Base-by-base conservation (phyloP, 345 rosid species). In the Eucalyptus urophylla region DNA sequence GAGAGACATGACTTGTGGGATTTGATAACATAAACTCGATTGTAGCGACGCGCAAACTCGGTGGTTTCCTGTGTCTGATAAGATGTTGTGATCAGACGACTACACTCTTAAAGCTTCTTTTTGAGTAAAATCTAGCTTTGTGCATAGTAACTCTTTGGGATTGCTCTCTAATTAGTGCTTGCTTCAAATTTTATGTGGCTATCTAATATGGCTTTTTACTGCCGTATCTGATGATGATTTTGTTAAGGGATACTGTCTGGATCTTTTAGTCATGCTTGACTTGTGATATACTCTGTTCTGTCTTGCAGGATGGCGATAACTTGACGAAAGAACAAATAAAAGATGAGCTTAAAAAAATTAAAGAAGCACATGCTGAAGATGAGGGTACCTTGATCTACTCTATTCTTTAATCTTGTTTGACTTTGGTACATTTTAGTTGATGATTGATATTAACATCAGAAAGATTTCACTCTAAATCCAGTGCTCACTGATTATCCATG, bases 301-400 rank as follows among this genome's bases (percentile, higher is more conserved):
- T 40, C 80, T 40, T 92, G 93, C 97, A 97, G 99, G 99, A 96
- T 49, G 94, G 94, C 72, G 99, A 97, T 83, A 94, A 91, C 90
- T 90, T 96, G 92, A 97, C 99, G 47, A 95, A 90, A 88, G 98
- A 97, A 89, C 99, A 97, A 89, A 93, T 95, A 89, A 96, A 95
- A 92, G 96, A 94, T 53, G 98, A 97, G 87, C 95, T 97, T 47
- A 93, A 92, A 90, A 97, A 92, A 93, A 93, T 96, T 86, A 97
- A 97, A 92, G 98, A 94, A 91, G 97, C 95, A 44, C 97, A 97
- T 94, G 98, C 97, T 62, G 98, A 95, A 89, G 98, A 97, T 87
- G 98, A 97, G 89, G 98, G 99, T 97, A 93, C 83, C 89, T 89
- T 80, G 37, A 53, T 45, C 81, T 50, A 19, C 47, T 86, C 49